These are phyloP conservation scores for Plasmodium coatneyi DNA, from an alignment of 169 alveolate genomes.

Conservation along the genomic window DNA sequence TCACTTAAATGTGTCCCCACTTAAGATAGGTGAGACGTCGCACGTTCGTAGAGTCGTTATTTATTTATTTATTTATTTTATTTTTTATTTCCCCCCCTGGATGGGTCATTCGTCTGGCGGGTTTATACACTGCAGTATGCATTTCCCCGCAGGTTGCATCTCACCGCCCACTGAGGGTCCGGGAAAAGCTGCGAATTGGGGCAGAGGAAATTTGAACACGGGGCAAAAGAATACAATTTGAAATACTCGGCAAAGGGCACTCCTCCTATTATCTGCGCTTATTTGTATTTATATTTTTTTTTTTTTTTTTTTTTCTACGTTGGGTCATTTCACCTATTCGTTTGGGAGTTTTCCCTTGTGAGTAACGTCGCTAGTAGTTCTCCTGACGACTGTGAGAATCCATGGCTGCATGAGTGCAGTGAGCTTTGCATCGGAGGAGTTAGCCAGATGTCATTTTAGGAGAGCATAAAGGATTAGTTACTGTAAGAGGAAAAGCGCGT, in stretches of 20 bases:
- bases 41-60: background rate
- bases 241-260: background rate
- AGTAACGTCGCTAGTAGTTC: background rate
- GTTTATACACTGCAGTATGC: background rate
- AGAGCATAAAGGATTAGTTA: background rate
- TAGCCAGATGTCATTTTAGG: background rate
- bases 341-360: background rate
- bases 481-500: background rate
- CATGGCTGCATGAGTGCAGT: background rate
- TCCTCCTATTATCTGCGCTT: background rate
- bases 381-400: background rate
- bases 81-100: background rate
- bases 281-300: background rate
- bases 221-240: background rate
- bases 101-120: background rate
- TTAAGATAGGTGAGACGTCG: background rate
- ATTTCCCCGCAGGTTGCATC: background rate
- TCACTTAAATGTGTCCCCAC: background rate
- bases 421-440: background rate
- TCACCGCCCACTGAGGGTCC: background rate
- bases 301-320: background rate
- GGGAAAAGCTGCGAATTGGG: background rate
- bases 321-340: background rate
- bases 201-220: background rate
- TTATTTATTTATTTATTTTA: too few species aligned